These are phyloP conservation scores for Pseudonectria buxi DNA, from an alignment of 2,329 filamentous ascomycete species.

Conservation along the genomic window DNA sequence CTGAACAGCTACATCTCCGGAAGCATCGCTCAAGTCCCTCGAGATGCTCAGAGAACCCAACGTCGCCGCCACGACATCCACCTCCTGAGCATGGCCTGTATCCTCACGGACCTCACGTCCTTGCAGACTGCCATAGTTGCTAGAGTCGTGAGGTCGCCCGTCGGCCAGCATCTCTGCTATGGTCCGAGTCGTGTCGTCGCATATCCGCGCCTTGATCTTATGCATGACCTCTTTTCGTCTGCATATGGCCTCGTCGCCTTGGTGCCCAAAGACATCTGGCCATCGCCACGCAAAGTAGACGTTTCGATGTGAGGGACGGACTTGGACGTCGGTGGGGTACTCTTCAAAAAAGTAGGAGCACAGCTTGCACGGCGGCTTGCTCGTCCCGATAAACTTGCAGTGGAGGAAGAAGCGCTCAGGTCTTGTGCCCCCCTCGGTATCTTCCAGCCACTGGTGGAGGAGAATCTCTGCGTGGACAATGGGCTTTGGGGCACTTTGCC, in stretches of 20 bases:
- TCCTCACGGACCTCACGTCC: too few relatives aligned
- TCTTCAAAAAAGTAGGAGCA: conserved; percentile 6
- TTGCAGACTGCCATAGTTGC: not conserved
- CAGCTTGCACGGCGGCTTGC: conserved; percentile 5
- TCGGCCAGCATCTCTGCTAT: conserved; percentile 2
- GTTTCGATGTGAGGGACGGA: conserved; percentile 2
- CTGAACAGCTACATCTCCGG: too few relatives aligned
- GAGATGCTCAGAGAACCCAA: too few relatives aligned
- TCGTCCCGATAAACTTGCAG: conserved; percentile 4
- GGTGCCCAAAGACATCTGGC: conserved; percentile 2
- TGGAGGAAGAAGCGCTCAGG: conserved; percentile 4
- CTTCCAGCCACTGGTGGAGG: conserved; percentile 4
- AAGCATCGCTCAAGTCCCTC: too few relatives aligned
- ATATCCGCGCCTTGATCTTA: conserved; percentile 2
- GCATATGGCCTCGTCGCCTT: not conserved
- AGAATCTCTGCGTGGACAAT: conserved; percentile 6
- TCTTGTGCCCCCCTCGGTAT: conserved; percentile 2
- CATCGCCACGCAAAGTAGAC: conserved; percentile 4
- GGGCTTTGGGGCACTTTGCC: not conserved
- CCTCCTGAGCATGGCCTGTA: too few relatives aligned
- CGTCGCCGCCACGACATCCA: too few relatives aligned
- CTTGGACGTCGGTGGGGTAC: conserved; percentile 4
- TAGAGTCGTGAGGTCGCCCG: conserved; percentile 5
- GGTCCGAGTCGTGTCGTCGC: conserved; percentile 1
- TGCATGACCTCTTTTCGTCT: not conserved